Base-by-base conservation (phyloP, 2,329 filamentous ascomycete species). In the Botryotinia convoluta region DNA sequence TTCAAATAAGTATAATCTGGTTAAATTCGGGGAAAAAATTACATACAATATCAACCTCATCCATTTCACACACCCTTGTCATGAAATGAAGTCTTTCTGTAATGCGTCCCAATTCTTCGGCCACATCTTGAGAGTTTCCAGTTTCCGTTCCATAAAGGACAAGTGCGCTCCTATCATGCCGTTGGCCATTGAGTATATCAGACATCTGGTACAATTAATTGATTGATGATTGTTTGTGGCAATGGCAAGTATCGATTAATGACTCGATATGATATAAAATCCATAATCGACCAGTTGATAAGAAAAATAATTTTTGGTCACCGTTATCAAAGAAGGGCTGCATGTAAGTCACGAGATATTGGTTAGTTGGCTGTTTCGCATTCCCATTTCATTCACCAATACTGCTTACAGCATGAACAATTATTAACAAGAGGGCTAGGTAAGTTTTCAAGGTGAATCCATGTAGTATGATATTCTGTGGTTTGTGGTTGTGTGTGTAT, bases 61-160 rank as follows among this genome's bases (percentile, higher is more conserved):
- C 90, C 83, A 98, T 88, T 81, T 95, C 93, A 73, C 90, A 88
- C 37, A 97, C 89, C 69, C 88, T 87, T 35, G 91, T 93, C 75
- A 87, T 83, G 82, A 98, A 98, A 79, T 90, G 93, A 73, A 98
- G 84, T 45, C 95, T 88, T 83, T 95, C 90, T 51, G 90, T 88
- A 76, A 93, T 83, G 59, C 90, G 87, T 57, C 91, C 93, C 75
- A 98, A 85, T 81, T 98, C 94, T 79, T 94, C 91, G 32, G 96
- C 95, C 76, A 95, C 89, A 83, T 98, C 95, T 82, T 97, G 93
- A 72, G 94, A 92, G 80, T 96, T 98, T 73, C 96, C 96, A 35
- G 95, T 98, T 84, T 99, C 96, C 57, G 95, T 97, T 72, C 94
- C 96, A 83, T 97, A 99, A 48, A 97, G 87, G 73, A 99, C 87